phyloP scores from a whole-genome alignment of 2,329 filamentous ascomycete genomes.

The Ascosphaera acerosa region DNA sequence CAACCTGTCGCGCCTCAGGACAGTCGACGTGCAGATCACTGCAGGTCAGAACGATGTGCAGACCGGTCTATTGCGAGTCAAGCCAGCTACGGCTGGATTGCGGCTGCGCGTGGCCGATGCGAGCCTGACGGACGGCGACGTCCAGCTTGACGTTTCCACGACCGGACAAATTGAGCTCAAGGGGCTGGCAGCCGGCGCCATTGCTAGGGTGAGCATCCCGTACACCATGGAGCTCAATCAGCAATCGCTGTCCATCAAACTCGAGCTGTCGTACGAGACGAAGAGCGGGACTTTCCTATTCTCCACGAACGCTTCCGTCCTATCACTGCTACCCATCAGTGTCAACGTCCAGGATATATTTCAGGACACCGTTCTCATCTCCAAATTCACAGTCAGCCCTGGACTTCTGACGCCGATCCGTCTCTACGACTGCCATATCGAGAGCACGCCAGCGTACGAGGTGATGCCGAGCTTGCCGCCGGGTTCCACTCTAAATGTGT shows the following conservation, averaged over 20 bases:
- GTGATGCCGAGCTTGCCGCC: constrained; percentile 24
- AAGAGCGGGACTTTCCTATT: constrained; percentile 38
- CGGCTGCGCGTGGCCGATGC: constrained; percentile 29
- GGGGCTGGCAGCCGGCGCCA: constrained; percentile 10
- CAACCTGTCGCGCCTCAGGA: constrained; percentile 54
- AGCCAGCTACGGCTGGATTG: constrained; percentile 33
- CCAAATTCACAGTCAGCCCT: constrained; percentile 73
- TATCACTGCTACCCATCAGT: constrained; percentile 56
- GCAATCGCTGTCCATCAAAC: constrained; percentile 40
- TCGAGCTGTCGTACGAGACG: constrained; percentile 55
- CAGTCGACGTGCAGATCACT: constrained; percentile 45
- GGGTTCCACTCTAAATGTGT: constrained; percentile 32
- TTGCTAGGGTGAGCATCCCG: constrained; percentile 33
- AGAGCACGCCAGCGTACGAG: constrained; percentile 40
- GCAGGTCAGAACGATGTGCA: constrained; percentile 47
- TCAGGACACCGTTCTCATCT: constrained; percentile 58
- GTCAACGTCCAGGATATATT: constrained; percentile 96
- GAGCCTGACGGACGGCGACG: constrained; percentile 17
- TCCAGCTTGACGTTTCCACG: constrained; percentile 19
- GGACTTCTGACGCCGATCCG: constrained; percentile 49
- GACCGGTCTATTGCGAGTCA: constrained; percentile 25
- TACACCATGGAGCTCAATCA: constrained; percentile 65
- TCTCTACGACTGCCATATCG: constrained; percentile 43
- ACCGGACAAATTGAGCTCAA: constrained; percentile 22
- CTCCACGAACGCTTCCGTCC: constrained; percentile 34